Percentiles rank a stretch among this genome's conserved stretches.
These are phyloP conservation scores for Kuraishia hungarica DNA, from an alignment of 805 yeast genomes.

Conservation along the genomic window DNA sequence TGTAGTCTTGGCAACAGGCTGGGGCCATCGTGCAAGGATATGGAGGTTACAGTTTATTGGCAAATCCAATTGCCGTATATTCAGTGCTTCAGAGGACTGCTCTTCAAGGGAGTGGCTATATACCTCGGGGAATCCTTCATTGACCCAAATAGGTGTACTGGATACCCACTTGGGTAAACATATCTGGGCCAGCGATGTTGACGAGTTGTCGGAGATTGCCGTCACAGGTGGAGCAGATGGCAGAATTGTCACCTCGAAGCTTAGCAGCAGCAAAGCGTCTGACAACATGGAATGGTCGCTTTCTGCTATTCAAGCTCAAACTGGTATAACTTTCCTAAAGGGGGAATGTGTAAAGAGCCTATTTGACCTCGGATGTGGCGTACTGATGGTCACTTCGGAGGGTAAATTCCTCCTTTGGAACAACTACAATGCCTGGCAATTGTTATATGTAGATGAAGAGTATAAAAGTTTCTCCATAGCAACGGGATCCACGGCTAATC, in stretches of 20 bases:
- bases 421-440: conserved; percentile 17
- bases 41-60: conserved; percentile 68
- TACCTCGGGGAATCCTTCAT: conserved; percentile 15
- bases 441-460: conserved; percentile 16
- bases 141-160: conserved; percentile 37
- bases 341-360: conserved; percentile 59
- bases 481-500: conserved; percentile 12
- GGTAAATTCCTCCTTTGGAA: conserved; percentile 40
- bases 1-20: conserved; percentile 60
- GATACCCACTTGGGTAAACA: conserved; percentile 81
- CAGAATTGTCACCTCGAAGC: conserved; percentile 55
- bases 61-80: conserved; percentile 24
- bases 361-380: conserved; percentile 34
- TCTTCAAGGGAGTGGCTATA: conserved; percentile 74
- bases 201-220: conserved; percentile 34
- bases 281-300: conserved; percentile 21
- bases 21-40: conserved; percentile 96
- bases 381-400: conserved; percentile 47
- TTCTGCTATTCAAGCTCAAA: conserved; percentile 21
- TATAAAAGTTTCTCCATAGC: conserved; percentile 19
- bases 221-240: conserved; percentile 97
- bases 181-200: conserved; percentile 72
- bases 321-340: conserved; percentile 21
- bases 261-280: conserved; percentile 23
- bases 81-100: conserved; percentile 83